Evolutionary conservation across 2,329 filamentous ascomycete genomes (phyloP).

Genomic region (Plectosphaerella sp.): DNA sequence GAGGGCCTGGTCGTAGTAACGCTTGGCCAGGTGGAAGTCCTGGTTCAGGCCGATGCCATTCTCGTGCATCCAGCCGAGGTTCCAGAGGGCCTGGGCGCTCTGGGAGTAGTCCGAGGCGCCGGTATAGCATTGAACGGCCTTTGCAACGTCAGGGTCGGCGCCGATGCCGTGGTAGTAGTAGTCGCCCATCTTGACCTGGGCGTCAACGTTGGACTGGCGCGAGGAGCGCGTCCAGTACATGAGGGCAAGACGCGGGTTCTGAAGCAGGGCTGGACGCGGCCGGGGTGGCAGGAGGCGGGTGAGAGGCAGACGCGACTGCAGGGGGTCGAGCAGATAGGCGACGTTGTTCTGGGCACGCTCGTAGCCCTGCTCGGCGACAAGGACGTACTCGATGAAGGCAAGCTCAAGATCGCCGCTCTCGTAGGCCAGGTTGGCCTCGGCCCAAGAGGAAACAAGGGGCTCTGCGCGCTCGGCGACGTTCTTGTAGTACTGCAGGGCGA

Average conservation of each 20-base stretch:
- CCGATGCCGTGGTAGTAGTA: conserved; percentile 88
- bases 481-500: conserved; percentile 81
- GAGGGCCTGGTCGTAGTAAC: conserved; percentile 89
- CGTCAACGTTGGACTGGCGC: conserved; percentile 88
- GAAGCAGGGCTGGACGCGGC: conserved; percentile 31
- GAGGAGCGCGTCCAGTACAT: conserved; percentile 95
- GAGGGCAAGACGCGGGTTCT: conserved; percentile 62
- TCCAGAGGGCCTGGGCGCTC: conserved; percentile 93
- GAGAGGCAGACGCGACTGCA: conserved; percentile 56
- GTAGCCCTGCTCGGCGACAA: conserved; percentile 90
- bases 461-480: conserved; percentile 71
- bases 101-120: conserved; percentile 87
- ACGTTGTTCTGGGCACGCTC: conserved; percentile 88
- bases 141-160: conserved; percentile 66
- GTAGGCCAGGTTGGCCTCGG: conserved; percentile 79
- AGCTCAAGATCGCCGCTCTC: conserved; percentile 73
- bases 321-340: conserved; percentile 77
- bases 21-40: conserved; percentile 94
- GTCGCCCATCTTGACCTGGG: conserved; percentile 96
- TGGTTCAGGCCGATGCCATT: conserved; percentile 90
- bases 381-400: conserved; percentile 75
- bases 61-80: conserved; percentile 99
- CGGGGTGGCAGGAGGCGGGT: conserved; percentile 21
- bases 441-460: conserved; percentile 70
- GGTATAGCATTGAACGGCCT: conserved; percentile 89